These are phyloP conservation scores for Sporobolomyces pararoseus DNA, from an alignment of 768 basidiomycete genomes.

Conservation along the genomic window DNA sequence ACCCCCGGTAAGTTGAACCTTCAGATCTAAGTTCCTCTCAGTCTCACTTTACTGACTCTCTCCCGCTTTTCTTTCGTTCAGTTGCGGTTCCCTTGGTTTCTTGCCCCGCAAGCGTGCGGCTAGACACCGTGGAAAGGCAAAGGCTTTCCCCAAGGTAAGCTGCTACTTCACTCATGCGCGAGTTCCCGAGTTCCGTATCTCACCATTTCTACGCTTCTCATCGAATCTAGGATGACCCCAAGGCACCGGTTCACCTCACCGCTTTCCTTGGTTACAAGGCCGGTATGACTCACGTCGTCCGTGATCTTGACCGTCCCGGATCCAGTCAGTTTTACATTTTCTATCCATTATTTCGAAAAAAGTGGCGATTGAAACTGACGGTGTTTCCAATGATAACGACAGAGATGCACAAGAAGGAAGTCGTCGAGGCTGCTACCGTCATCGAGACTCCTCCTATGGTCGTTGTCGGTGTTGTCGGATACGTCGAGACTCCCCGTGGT, in stretches of 20 bases:
- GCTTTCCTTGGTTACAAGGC: slow-evolving; percentile 99
- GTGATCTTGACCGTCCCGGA: slow-evolving; percentile 97
- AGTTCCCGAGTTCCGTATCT: too few relatives aligned
- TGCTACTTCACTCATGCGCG: too few relatives aligned
- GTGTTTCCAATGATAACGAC: slow-evolving; percentile 15
- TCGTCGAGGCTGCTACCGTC: slow-evolving; percentile 94
- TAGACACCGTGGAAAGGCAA: slow-evolving; percentile 97
- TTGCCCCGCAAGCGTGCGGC: slow-evolving; percentile 94
- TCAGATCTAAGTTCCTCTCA: too few relatives aligned
- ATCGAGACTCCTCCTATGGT: slow-evolving; percentile 96
- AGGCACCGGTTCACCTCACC: slow-evolving; percentile 97
- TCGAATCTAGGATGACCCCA: slow-evolving; percentile 81
- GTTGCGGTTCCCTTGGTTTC: slow-evolving; percentile 84
- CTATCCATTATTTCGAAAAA: neutral
- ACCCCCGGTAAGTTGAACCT: slow-evolving; percentile 38
- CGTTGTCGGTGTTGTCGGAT: slow-evolving; percentile 95
- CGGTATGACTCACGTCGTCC: slow-evolving; percentile 98
- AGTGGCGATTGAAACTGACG: neutral
- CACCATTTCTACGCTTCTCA: too few relatives aligned
- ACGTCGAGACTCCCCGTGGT: slow-evolving; percentile 98
- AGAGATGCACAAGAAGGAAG: slow-evolving; percentile 99
- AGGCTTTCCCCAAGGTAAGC: slow-evolving; percentile 94
- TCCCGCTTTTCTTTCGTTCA: neutral
- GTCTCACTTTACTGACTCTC: neutral
- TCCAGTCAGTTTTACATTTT: slow-evolving; percentile 72